Percentiles rank a stretch among this genome's conserved stretches.
Conservation (phyloP, 2,329 filamentous ascomycete species). For the Cladosporium colombiae region DNA sequence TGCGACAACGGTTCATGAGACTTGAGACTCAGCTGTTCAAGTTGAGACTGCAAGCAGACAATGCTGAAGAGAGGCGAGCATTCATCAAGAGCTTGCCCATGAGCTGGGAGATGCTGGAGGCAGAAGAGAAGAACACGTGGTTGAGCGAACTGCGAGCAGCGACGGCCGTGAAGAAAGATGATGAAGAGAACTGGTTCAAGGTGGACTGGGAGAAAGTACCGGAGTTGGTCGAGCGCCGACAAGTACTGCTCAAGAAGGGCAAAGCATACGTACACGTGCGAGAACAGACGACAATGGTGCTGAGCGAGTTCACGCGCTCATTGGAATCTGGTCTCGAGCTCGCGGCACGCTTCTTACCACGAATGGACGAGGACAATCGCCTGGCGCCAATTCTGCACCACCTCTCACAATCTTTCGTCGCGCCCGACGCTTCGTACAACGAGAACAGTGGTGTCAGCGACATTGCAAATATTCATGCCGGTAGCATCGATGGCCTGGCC, state of each 20-base stretch:
- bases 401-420: conserved; percentile 93
- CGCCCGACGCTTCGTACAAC: conserved; percentile 81
- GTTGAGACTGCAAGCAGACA: conserved; percentile 76
- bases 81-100: conserved; percentile 79
- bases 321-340: conserved; percentile 84
- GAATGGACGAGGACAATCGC: conserved; percentile 94
- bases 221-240: conserved; percentile 78
- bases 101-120: conserved; percentile 79
- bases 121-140: conserved; percentile 74
- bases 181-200: conserved; percentile 92
- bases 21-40: conserved; percentile 89
- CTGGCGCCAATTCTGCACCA: conserved; percentile 74
- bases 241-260: conserved; percentile 74
- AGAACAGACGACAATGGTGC: conserved; percentile 85
- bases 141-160: conserved; percentile 62
- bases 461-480: conserved; percentile 73
- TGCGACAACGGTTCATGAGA: conserved; percentile 80
- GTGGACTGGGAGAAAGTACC: conserved; percentile 94
- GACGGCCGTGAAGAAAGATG: conserved; percentile 55
- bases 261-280: conserved; percentile 88
- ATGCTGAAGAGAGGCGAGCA: conserved; percentile 66
- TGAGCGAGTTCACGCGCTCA: conserved; percentile 78
- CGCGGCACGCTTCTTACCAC: conserved; percentile 85
- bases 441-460: conserved; percentile 59
- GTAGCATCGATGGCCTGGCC: conserved; percentile 76